Evolutionary conservation across 305 asterid species (phyloP).

Genomic region (Lippia alba): DNA sequence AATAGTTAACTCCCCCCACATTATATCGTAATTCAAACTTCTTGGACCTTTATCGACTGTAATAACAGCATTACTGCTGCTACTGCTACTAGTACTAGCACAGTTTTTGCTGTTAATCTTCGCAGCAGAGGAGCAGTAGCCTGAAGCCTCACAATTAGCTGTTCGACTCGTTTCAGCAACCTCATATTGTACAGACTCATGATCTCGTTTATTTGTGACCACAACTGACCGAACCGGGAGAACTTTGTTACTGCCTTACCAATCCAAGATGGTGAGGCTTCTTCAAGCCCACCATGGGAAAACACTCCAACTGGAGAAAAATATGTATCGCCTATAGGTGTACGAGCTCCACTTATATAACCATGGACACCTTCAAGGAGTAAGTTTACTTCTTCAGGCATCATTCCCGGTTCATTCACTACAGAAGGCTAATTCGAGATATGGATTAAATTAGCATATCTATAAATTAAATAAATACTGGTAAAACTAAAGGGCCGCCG

Average conservation of each 20-base stretch:
- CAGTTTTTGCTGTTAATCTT: conserved; percentile 90
- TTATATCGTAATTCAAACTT: conserved; percentile 85
- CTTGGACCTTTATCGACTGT: conserved; percentile 73
- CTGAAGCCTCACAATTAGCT: conserved; percentile 69
- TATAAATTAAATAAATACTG: neutral
- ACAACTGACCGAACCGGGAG: conserved; percentile 60
- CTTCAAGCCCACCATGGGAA: conserved; percentile 55
- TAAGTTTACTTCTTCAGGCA: conserved; percentile 53
- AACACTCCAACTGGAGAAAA: conserved; percentile 76
- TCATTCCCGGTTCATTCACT: conserved; percentile 78
- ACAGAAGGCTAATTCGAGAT: conserved; percentile 64
- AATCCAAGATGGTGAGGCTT: conserved; percentile 75
- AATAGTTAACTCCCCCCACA: conserved; percentile 94
- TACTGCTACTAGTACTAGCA: conserved; percentile 89
- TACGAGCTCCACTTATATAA: conserved; percentile 81
- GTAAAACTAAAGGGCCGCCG: neutral
- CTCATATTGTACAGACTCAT: conserved; percentile 61
- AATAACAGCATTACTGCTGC: conserved; percentile 70
- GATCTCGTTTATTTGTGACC: conserved; percentile 70
- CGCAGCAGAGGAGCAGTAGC: conserved; percentile 81
- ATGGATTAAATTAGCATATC: conserved; percentile 43
- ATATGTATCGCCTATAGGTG: conserved; percentile 78
- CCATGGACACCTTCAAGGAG: conserved; percentile 73
- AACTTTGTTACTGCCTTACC: conserved; percentile 77
- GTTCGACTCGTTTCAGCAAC: conserved; percentile 50